Conservation (phyloP, 768 basidiomycete genomes). For the Gautieria morchelliformis region DNA sequence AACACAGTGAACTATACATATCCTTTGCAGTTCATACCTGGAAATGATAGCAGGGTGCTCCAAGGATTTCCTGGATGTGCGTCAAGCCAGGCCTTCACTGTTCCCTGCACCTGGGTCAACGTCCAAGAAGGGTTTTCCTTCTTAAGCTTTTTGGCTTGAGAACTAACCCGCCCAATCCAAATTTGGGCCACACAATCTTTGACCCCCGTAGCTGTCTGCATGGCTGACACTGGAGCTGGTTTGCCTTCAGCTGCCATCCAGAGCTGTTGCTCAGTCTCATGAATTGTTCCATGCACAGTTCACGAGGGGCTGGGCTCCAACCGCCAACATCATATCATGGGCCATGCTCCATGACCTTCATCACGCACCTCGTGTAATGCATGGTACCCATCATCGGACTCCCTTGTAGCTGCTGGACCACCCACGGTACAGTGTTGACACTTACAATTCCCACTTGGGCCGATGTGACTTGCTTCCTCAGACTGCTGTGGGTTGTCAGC, state of each 20-base stretch:
- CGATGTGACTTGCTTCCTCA: too few species aligned
- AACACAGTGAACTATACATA: not conserved
- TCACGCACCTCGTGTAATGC: too few species aligned
- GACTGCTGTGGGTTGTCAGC: too few species aligned
- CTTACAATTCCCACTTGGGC: too few species aligned
- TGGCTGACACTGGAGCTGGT: not conserved
- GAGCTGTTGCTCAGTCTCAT: not conserved
- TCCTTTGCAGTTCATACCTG: not conserved
- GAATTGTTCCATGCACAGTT: not conserved
- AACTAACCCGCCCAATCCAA: slow-evolving; percentile 22
- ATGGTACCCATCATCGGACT: too few species aligned
- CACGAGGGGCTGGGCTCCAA: slow-evolving; percentile 2
- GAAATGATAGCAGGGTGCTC: not conserved
- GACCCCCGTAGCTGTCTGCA: slow-evolving; percentile 19
- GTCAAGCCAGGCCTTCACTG: not conserved
- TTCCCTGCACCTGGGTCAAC: not conserved
- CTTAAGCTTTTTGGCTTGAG: not conserved
- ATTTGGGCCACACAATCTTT: slow-evolving; percentile 27
- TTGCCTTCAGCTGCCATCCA: not conserved
- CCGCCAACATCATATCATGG: not conserved
- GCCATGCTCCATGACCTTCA: slow-evolving; percentile 6
- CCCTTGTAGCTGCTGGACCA: slow-evolving; percentile 1
- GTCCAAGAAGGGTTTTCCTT: not conserved
- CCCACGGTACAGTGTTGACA: slow-evolving; percentile 12
- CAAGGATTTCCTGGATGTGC: not conserved